These are phyloP conservation scores for Aquilaria malaccensis DNA, from an alignment of 345 rosid species.

Conservation along the genomic window DNA sequence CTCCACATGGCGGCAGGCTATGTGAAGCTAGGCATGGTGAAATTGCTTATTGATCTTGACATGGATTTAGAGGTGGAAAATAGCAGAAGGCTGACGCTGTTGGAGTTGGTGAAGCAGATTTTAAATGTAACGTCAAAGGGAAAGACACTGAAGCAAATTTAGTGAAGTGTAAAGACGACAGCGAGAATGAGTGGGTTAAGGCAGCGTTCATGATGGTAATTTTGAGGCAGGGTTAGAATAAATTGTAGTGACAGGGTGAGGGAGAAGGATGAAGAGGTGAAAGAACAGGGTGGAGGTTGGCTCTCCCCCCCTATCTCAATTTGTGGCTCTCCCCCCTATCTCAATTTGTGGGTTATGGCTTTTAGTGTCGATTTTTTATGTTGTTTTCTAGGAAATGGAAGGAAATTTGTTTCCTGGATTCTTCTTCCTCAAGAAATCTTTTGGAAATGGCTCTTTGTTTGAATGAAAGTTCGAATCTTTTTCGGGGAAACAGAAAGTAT, in stretches of 20 bases:
- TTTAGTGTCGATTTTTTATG: too few relatives aligned
- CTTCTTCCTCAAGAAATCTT: too few relatives aligned
- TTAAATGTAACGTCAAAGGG: conserved; percentile 73
- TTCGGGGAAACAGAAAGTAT: too few relatives aligned
- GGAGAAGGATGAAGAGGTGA: conserved; percentile 52
- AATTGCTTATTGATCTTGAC: conserved; percentile 48
- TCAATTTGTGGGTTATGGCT: too few relatives aligned
- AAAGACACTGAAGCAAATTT: conserved; percentile 77
- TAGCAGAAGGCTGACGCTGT: conserved; percentile 53
- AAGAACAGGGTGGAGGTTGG: conserved; percentile 39
- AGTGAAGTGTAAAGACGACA: conserved; percentile 80
- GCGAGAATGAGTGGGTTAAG: conserved; percentile 73
- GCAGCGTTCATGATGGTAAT: conserved; percentile 46
- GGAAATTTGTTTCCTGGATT: too few relatives aligned
- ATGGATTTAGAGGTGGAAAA: conserved; percentile 69
- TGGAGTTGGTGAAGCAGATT: conserved; percentile 61
- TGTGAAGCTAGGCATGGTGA: conserved; percentile 57
- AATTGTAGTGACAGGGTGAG: conserved; percentile 64
- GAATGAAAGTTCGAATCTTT: too few relatives aligned
- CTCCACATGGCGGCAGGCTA: conserved; percentile 97
- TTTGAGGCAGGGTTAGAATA: conserved; percentile 82
- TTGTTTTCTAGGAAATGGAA: too few relatives aligned
- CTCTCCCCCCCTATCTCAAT: too few relatives aligned
- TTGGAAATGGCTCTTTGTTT: too few relatives aligned
- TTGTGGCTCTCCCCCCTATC: too few relatives aligned